Percentiles rank a stretch among this genome's conserved stretches.
phyloP scores from a whole-genome alignment of 108 stramenopile species.

The Skeletonema costatum region DNA sequence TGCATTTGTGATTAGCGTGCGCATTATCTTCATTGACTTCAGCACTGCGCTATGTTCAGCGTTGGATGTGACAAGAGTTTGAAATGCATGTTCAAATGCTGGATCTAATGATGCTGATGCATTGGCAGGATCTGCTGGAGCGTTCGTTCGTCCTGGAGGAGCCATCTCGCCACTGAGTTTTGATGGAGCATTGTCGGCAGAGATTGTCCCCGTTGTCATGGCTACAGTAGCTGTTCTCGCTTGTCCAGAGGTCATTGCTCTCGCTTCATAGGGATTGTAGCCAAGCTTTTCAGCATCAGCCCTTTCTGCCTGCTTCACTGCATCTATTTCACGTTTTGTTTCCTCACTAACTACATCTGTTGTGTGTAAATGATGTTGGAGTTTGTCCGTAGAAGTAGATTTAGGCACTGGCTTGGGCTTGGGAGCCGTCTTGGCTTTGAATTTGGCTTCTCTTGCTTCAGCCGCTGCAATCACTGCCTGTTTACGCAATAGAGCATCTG shows the following conservation, averaged over 20 bases:
- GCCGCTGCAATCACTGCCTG: constrained; percentile 87
- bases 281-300: constrained; percentile 60
- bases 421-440: constrained; percentile 61
- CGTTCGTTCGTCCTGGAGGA: constrained; percentile 30
- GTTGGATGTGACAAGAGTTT: constrained; percentile 47
- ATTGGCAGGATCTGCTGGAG: constrained; percentile 46
- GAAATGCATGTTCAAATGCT: constrained; percentile 67
- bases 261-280: constrained; percentile 86
- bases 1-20: constrained; percentile 76
- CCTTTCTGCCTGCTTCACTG: constrained; percentile 64
- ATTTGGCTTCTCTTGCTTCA: constrained; percentile 75
- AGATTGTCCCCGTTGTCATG: constrained; percentile 58
- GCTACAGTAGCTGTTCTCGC: constrained; percentile 71
- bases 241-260: constrained; percentile 72
- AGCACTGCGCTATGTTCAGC: constrained; percentile 29
- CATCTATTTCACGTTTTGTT: constrained; percentile 57
- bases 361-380: constrained; percentile 5
- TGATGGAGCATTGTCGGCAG: constrained; percentile 28
- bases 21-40: constrained; percentile 52
- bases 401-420: constrained; percentile 46
- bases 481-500: constrained; percentile 62
- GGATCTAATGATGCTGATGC: neutral
- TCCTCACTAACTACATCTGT: constrained; percentile 45
- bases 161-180: constrained; percentile 12
- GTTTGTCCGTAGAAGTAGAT: constrained; percentile 19